A percentile compares a stretch with the other conserved stretches of the same genome.
These are phyloP conservation scores for Saccharomycopsis sp. DNA, from an alignment of 805 yeast species.

Conservation along the genomic window DNA sequence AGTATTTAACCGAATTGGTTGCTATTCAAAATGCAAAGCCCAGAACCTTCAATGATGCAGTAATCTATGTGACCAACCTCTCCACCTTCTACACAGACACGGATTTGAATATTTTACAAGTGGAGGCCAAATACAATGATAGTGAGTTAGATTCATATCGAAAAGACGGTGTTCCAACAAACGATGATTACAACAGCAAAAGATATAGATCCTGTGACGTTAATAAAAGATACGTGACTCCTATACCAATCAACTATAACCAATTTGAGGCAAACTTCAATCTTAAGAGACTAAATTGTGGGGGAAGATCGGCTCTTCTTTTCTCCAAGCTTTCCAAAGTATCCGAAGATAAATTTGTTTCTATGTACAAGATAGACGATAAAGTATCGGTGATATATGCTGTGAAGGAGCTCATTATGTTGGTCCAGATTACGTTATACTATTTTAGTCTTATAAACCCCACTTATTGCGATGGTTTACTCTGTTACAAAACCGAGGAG, in stretches of 20 bases:
- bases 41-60: conserved; percentile 40
- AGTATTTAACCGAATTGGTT: conserved; percentile 59
- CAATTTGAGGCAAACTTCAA: conserved; percentile 67
- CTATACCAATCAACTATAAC: conserved; percentile 15
- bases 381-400: conserved; percentile 55
- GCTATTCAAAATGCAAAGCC: conserved; percentile 63
- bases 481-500: conserved; percentile 69
- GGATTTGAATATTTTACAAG: conserved; percentile 16
- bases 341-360: conserved; percentile 72
- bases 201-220: not conserved
- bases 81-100: conserved; percentile 42
- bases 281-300: conserved; percentile 70
- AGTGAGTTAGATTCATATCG: too few relatives aligned
- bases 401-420: conserved; percentile 62
- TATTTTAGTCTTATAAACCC: conserved; percentile 73
- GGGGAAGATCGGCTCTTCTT: conserved; percentile 75
- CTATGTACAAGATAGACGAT: conserved; percentile 51
- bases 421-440: conserved; percentile 69
- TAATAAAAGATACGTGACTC: not conserved
- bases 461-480: conserved; percentile 70
- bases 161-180: too few relatives aligned
- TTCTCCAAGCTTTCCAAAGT: conserved; percentile 70
- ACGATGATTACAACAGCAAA: not conserved
- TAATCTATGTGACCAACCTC: conserved; percentile 74
- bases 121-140: conserved; percentile 10